A percentile compares a stretch with the other conserved stretches of the same genome.
These are phyloP conservation scores for Rhynchosporium graminicola DNA, from an alignment of 2,329 filamentous ascomycete genomes.

Conservation along the genomic window DNA sequence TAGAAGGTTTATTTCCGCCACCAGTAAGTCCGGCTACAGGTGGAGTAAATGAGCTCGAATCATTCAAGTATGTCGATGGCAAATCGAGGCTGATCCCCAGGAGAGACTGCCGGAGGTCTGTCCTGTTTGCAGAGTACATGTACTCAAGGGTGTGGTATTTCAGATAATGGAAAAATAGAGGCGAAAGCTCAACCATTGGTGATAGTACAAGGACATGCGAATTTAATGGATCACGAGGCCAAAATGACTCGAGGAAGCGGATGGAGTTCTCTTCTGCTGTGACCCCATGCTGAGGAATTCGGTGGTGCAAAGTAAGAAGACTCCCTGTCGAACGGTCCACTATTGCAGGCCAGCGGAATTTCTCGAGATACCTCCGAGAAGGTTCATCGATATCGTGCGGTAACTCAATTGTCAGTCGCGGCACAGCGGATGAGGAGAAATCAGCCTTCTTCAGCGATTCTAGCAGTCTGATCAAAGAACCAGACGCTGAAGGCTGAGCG, in stretches of 20 bases:
- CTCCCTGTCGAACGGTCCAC: constrained; percentile 45
- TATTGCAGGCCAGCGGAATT: constrained; percentile 67
- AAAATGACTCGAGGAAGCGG: constrained; percentile 84
- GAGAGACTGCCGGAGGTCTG: constrained; percentile 55
- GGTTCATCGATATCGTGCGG: constrained; percentile 68
- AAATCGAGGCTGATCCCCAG: constrained; percentile 80
- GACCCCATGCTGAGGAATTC: constrained; percentile 61
- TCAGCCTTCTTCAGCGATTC: constrained; percentile 75
- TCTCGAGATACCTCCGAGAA: constrained; percentile 61
- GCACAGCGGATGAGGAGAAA: constrained; percentile 67
- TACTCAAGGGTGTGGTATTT: constrained; percentile 79
- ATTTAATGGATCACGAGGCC: constrained; percentile 63
- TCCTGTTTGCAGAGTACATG: constrained; percentile 62
- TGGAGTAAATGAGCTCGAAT: constrained; percentile 54
- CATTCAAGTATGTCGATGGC: constrained; percentile 65
- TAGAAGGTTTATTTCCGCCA: constrained; percentile 5
- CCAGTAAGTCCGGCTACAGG: constrained; percentile 40
- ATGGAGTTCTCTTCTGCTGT: constrained; percentile 71
- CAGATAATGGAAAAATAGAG: constrained; percentile 82
- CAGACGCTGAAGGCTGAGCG: constrained; percentile 68
- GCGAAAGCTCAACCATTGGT: constrained; percentile 76
- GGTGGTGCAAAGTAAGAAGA: constrained; percentile 71
- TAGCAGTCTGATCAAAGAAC: constrained; percentile 74
- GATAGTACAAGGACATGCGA: constrained; percentile 85
- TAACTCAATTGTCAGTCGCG: constrained; percentile 82